These are phyloP conservation scores for Lodderomyces parapsilosis DNA, from an alignment of 1,139 yeast species.

Conservation along the genomic window DNA sequence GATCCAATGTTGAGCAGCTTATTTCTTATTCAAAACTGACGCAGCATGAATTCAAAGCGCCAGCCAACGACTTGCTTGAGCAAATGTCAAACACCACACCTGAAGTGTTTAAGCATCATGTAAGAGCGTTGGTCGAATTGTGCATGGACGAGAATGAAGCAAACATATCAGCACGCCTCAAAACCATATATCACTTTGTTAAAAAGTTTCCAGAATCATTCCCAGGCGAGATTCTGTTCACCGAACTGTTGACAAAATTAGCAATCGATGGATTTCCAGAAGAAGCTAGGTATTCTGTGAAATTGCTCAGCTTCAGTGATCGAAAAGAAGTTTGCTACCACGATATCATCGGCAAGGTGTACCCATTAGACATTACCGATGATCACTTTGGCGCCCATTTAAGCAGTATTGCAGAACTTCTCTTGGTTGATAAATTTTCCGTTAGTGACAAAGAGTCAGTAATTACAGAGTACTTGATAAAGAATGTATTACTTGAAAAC, in stretches of 20 bases:
- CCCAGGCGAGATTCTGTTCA: slow-evolving; percentile 36
- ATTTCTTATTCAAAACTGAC: slow-evolving; percentile 46
- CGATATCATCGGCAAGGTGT: slow-evolving; percentile 39
- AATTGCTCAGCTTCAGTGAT: slow-evolving; percentile 51
- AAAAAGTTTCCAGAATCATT: slow-evolving; percentile 44
- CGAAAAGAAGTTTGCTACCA: slow-evolving; percentile 39
- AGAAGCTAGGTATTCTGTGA: slow-evolving; percentile 68
- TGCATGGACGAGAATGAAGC: slow-evolving; percentile 23
- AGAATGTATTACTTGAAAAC: slow-evolving; percentile 58
- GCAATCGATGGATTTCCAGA: slow-evolving; percentile 54
- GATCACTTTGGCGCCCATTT: slow-evolving; percentile 52
- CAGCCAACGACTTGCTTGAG: slow-evolving; percentile 56
- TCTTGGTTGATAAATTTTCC: slow-evolving; percentile 48
- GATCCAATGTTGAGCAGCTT: slow-evolving; percentile 58
- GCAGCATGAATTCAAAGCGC: slow-evolving; percentile 25
- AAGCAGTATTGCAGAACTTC: slow-evolving; percentile 61
- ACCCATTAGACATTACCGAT: slow-evolving; percentile 48
- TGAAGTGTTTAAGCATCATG: slow-evolving; percentile 60
- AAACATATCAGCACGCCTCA: slow-evolving; percentile 26
- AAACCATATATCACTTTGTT: slow-evolving; percentile 61
- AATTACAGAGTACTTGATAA: slow-evolving; percentile 59
- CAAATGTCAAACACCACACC: slow-evolving; percentile 65
- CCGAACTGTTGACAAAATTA: slow-evolving; percentile 40
- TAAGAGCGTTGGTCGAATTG: slow-evolving; percentile 46
- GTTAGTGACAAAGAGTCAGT: slow-evolving; percentile 57